These are phyloP conservation scores for Sergeia podlipaevii DNA, from an alignment of 208 protist species.

Conservation along the genomic window DNA sequence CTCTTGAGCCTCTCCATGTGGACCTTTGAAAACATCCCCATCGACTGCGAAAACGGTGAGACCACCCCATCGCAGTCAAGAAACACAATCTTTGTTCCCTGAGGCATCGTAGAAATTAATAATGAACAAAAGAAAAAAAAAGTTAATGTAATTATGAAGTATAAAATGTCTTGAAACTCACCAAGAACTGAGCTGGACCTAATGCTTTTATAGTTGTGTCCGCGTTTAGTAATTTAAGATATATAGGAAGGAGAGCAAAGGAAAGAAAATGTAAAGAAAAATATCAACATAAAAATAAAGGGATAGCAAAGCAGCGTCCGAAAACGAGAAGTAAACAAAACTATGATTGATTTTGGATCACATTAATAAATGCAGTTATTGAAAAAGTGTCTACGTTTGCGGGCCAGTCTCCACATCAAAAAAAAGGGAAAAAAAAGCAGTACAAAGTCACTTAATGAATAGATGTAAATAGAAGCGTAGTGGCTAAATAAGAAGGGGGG, in stretches of 20 bases:
- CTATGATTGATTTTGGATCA: background rate
- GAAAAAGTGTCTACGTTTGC: no score
- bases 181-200: background rate
- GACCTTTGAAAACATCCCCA: constrained; percentile 21
- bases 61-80: constrained; percentile 78
- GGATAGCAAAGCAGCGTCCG: no score
- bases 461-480: no score
- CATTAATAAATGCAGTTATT: no score
- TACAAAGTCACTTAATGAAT: no score
- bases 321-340: no score
- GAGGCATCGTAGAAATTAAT: background rate
- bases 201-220: background rate
- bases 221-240: background rate
- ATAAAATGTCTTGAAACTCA: background rate
- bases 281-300: no score
- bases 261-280: background rate
- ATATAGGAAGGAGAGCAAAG: background rate
- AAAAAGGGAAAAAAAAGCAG: constrained; percentile 11
- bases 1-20: constrained; percentile 49
- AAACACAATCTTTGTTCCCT: constrained; percentile 55
- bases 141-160: background rate
- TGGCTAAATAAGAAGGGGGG: no score
- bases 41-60: constrained; percentile 49
- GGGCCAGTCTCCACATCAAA: no score
- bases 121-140: background rate